phyloP scores from a whole-genome alignment of 352 stramenopile genomes.

The Sclerospora graminicola region DNA sequence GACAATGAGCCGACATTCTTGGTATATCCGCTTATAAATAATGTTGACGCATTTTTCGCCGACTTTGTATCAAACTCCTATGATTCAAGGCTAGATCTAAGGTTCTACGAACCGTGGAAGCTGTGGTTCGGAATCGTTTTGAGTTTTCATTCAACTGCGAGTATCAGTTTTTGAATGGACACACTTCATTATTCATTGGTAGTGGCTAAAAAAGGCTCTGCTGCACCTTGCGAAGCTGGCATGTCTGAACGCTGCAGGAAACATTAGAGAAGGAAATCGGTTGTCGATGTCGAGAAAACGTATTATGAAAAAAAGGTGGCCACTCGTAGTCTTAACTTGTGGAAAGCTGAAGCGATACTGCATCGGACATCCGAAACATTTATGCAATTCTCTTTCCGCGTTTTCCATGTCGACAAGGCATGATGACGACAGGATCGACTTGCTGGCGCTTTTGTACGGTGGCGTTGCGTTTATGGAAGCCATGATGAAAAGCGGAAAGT shows the following conservation, averaged over 20 bases:
- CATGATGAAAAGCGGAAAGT: conserved; percentile 66
- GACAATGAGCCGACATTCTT: conserved; percentile 70
- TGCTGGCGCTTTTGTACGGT: conserved; percentile 66
- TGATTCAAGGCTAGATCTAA: conserved; percentile 8
- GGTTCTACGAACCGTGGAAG: conserved; percentile 25
- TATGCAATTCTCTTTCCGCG: conserved; percentile 34
- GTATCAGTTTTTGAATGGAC: conserved; percentile 53
- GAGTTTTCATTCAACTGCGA: conserved; percentile 71
- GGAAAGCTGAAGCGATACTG: conserved; percentile 61
- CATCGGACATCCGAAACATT: conserved; percentile 52
- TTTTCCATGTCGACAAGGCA: conserved; percentile 7
- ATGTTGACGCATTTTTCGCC: conserved; percentile 44
- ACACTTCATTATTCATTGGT: conserved; percentile 77
- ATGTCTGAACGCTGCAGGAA: conserved; percentile 63
- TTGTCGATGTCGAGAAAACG: conserved; percentile 53
- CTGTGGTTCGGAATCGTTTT: conserved; percentile 45
- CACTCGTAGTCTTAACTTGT: conserved; percentile 54
- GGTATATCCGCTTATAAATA: conserved; percentile 52
- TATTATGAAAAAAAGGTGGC: conserved; percentile 90
- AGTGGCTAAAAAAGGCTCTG: conserved; percentile 63
- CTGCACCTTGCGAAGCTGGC: conserved; percentile 16
- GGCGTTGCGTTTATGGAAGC: conserved; percentile 64
- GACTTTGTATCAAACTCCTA: conserved; percentile 12
- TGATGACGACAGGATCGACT: conserved; percentile 42
- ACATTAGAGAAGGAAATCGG: conserved; percentile 66